Conservation (phyloP, 2,329 filamentous ascomycete species). For the Pseudogymnoascus sp. region DNA sequence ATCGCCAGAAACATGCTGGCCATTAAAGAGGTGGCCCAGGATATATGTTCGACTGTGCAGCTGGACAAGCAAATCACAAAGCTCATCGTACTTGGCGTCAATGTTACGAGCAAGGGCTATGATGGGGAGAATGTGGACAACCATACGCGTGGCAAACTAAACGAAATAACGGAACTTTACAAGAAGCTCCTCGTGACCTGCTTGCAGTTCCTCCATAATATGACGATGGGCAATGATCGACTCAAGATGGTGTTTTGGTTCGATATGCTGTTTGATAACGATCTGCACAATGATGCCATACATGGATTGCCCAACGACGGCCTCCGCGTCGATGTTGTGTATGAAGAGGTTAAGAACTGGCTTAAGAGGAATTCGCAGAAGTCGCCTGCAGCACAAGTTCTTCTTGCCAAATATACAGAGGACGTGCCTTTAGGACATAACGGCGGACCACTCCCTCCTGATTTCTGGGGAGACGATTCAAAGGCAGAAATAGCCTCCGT, state of each 20-base stretch:
- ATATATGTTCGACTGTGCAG: slow-evolving; percentile 56
- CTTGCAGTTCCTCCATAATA: slow-evolving; percentile 61
- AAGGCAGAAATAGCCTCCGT: not conserved
- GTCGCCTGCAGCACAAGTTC: slow-evolving; percentile 48
- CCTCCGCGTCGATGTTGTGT: slow-evolving; percentile 51
- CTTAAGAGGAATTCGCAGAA: slow-evolving; percentile 53
- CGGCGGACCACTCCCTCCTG: slow-evolving; percentile 24
- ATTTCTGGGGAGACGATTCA: slow-evolving; percentile 4
- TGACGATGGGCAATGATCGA: slow-evolving; percentile 61
- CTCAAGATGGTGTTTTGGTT: slow-evolving; percentile 68
- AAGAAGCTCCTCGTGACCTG: slow-evolving; percentile 62
- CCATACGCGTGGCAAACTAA: slow-evolving; percentile 47
- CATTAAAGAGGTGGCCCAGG: slow-evolving; percentile 58
- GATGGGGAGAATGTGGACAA: slow-evolving; percentile 57
- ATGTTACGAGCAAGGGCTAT: slow-evolving; percentile 61
- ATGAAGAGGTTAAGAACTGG: slow-evolving; percentile 56
- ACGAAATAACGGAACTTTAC: slow-evolving; percentile 59
- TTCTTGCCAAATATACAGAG: slow-evolving; percentile 48
- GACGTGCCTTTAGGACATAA: slow-evolving; percentile 29
- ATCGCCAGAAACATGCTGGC: slow-evolving; percentile 60
- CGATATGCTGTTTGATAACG: slow-evolving; percentile 56
- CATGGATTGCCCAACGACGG: slow-evolving; percentile 42
- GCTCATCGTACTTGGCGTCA: slow-evolving; percentile 58
- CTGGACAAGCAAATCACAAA: slow-evolving; percentile 63
- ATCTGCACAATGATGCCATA: slow-evolving; percentile 45